Percentiles rank a stretch among this genome's conserved stretches.
These are phyloP conservation scores for Apiospora arundinis DNA, from an alignment of 2,329 filamentous ascomycete species.

Conservation along the genomic window DNA sequence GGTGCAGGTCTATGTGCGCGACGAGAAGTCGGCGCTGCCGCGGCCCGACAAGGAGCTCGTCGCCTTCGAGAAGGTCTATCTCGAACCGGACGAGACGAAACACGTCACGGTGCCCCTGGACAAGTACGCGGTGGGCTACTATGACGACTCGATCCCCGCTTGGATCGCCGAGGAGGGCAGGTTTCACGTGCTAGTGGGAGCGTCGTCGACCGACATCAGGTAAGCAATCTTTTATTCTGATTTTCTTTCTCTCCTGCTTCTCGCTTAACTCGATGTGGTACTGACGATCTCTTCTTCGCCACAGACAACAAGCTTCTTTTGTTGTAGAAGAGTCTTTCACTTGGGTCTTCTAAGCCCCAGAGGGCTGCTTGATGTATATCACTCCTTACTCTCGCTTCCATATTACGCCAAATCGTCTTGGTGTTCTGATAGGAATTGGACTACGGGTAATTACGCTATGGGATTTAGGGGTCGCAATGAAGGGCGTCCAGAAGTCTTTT, in stretches of 20 bases:
- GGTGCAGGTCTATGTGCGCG: constrained; percentile 72
- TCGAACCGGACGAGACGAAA: constrained; percentile 62
- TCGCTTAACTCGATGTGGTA: constrained; percentile 21
- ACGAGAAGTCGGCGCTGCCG: constrained; percentile 66
- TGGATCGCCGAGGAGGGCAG: constrained; percentile 72
- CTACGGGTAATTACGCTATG: neutral
- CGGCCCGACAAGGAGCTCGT: constrained; percentile 74
- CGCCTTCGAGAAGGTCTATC: constrained; percentile 69
- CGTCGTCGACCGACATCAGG: constrained; percentile 69
- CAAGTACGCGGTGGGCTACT: constrained; percentile 64
- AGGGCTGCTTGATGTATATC: neutral
- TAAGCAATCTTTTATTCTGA: constrained; percentile 42
- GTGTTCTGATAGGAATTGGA: neutral
- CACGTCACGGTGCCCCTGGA: constrained; percentile 54
- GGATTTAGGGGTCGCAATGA: neutral
- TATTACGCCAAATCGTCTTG: neutral
- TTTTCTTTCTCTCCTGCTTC: neutral
- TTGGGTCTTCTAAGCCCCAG: constrained; percentile 61
- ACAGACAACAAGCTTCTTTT: constrained; percentile 57
- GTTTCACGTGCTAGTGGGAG: constrained; percentile 67
- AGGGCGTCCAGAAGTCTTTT: neutral
- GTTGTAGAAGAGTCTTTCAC: constrained; percentile 69
- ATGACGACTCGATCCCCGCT: constrained; percentile 61
- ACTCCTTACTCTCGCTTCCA: neutral
- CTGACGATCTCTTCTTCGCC: constrained; percentile 31